Conservation (phyloP, 2,329 filamentous ascomycete species). For the Aspergillus novoparasiticus region DNA sequence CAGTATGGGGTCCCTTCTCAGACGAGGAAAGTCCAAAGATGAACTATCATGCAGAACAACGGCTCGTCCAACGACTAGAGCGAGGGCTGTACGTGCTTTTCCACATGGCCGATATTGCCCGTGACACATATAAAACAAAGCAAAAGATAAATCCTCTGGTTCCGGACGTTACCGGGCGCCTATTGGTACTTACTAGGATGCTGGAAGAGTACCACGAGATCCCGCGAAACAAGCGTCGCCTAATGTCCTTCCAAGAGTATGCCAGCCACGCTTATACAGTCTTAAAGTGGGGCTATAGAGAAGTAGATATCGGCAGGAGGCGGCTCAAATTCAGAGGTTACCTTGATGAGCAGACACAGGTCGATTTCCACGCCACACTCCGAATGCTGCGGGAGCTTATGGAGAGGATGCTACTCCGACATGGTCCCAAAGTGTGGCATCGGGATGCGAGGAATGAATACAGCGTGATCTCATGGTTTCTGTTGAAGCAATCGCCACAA, state of each 20-base stretch:
- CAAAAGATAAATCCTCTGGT: slow-evolving; percentile 13
- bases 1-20: slow-evolving; percentile 32
- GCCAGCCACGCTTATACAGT: slow-evolving; percentile 27
- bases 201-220: slow-evolving; percentile 25
- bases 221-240: slow-evolving; percentile 14
- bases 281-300: slow-evolving; percentile 25
- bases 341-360: slow-evolving; percentile 26
- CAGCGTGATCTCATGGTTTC: slow-evolving; percentile 32
- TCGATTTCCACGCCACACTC: slow-evolving; percentile 31
- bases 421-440: slow-evolving; percentile 30
- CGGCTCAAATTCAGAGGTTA: slow-evolving; percentile 26
- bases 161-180: slow-evolving; percentile 18
- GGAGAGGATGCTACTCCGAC: slow-evolving; percentile 33
- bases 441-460: slow-evolving; percentile 29
- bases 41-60: slow-evolving; percentile 30
- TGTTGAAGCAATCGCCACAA: slow-evolving; percentile 28
- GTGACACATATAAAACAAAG: slow-evolving; percentile 18
- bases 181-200: slow-evolving; percentile 20
- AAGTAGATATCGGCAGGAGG: slow-evolving; percentile 29
- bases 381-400: slow-evolving; percentile 34
- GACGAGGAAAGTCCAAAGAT: slow-evolving; percentile 25
- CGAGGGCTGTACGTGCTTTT: slow-evolving; percentile 32
- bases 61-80: slow-evolving; percentile 28
- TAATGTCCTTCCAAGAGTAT: slow-evolving; percentile 23
- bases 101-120: slow-evolving; percentile 32